phyloP scores from a whole-genome alignment of 345 rosid genomes.

The Rhodamnia rubescens region DNA sequence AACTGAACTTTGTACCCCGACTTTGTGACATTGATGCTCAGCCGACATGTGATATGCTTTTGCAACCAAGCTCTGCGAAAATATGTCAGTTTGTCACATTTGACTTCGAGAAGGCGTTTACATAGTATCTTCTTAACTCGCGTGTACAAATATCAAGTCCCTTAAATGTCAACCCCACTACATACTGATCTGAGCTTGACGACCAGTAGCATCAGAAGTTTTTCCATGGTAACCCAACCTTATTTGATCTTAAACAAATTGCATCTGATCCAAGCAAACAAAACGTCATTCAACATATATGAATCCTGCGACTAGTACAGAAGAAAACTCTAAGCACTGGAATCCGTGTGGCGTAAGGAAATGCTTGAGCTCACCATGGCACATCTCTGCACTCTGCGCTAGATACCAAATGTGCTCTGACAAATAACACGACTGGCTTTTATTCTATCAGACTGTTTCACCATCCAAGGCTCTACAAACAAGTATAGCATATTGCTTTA shows the following conservation, averaged over 20 bases:
- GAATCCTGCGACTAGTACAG: neutral
- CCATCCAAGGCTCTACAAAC: conserved; percentile 4
- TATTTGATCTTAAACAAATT: neutral
- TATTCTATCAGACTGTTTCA: neutral
- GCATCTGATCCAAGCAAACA: neutral
- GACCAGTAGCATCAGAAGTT: neutral
- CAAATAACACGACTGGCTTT: neutral
- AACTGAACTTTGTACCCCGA: neutral
- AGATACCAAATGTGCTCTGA: neutral
- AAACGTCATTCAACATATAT: neutral
- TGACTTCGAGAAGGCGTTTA: neutral
- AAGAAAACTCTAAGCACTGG: neutral
- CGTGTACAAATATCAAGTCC: neutral
- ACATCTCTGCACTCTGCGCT: neutral
- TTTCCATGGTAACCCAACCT: neutral
- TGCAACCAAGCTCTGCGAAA: neutral
- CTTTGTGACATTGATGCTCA: neutral
- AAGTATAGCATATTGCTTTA: neutral
- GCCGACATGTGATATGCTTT: neutral
- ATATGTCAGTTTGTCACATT: neutral
- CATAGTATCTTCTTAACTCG: neutral
- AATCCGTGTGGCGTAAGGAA: neutral
- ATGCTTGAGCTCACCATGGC: neutral
- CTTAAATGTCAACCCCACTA: neutral
- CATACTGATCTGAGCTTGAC: neutral